phyloP scores from a whole-genome alignment of 2,329 filamentous ascomycete species.

The Keithomyces neogunnii region DNA sequence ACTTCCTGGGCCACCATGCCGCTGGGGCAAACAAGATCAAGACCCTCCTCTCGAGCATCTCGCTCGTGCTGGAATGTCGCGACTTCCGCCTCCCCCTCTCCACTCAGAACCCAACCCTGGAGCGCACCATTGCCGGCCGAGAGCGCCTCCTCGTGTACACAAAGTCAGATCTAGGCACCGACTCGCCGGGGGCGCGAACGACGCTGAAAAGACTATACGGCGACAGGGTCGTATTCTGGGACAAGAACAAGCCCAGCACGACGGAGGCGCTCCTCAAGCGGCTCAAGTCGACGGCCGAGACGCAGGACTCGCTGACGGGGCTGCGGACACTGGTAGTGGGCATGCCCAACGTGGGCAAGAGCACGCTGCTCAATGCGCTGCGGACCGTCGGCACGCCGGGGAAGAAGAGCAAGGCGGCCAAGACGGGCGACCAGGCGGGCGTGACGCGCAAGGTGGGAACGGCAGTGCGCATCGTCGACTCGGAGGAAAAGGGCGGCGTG shows the following conservation, averaged over 20 bases:
- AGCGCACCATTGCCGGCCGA: slow-evolving; percentile 63
- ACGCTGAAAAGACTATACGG: slow-evolving; percentile 25
- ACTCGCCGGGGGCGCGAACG: slow-evolving; percentile 19
- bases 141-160: slow-evolving; percentile 83
- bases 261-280: slow-evolving; percentile 31
- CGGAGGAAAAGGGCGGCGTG: slow-evolving; percentile 31
- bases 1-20: slow-evolving; percentile 90
- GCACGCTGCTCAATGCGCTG: slow-evolving; percentile 82
- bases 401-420: slow-evolving; percentile 55
- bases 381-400: slow-evolving; percentile 54
- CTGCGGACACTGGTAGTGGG: slow-evolving; percentile 81
- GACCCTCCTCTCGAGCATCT: slow-evolving; percentile 67
- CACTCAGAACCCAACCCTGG: slow-evolving; percentile 83
- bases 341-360: slow-evolving; percentile 98
- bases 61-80: slow-evolving; percentile 87
- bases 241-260: slow-evolving; percentile 23
- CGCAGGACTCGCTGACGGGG: slow-evolving; percentile 59
- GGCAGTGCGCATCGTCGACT: slow-evolving; percentile 64
- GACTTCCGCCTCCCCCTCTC: slow-evolving; percentile 87
- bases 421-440: slow-evolving; percentile 79
- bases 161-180: slow-evolving; percentile 65
- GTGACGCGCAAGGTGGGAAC: slow-evolving; percentile 79
- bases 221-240: slow-evolving; percentile 34
- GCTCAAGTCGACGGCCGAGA: slow-evolving; percentile 22
- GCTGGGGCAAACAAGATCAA: slow-evolving; percentile 78